A percentile compares a stretch with the other conserved stretches of the same genome.
These are phyloP conservation scores for Triangularia verruculosa DNA, from an alignment of 2,329 filamentous ascomycete species.

Conservation along the genomic window DNA sequence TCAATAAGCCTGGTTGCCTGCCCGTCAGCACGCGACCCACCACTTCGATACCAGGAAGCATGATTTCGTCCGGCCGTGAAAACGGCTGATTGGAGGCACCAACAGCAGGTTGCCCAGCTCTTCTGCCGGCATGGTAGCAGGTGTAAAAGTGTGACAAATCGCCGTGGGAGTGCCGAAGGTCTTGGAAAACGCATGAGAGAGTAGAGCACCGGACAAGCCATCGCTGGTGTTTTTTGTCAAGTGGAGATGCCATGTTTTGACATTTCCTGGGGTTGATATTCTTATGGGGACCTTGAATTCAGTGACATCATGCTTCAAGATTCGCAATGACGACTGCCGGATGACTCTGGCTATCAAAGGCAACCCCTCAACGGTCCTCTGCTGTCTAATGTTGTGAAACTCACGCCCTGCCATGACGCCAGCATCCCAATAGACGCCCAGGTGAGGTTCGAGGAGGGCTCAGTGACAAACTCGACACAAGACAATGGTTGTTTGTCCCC, in stretches of 20 bases:
- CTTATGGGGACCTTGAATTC: not conserved
- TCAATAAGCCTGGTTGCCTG: not conserved
- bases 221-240: not conserved
- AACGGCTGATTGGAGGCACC: not conserved
- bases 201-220: not conserved
- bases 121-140: not conserved
- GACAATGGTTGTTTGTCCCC: not conserved
- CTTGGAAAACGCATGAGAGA: not conserved
- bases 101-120: not conserved
- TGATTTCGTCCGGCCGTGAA: not conserved
- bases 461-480: not conserved
- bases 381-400: not conserved
- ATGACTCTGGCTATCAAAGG: not conserved
- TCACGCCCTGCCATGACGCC: not conserved
- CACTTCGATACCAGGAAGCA: not conserved
- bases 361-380: not conserved
- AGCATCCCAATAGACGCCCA: not conserved
- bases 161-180: not conserved
- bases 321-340: conserved; percentile 1
- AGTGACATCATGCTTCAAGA: conserved; percentile 8
- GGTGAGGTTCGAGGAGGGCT: not conserved
- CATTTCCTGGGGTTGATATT: conserved; percentile 4
- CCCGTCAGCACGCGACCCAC: not conserved
- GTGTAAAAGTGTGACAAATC: not conserved
- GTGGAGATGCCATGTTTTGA: conserved; percentile 6